Evolutionary conservation across 1,284 basidiomycete genomes (phyloP), one percentile per base, ranked within the genome.

Genomic region (Pseudozyma thailandica): DNA sequence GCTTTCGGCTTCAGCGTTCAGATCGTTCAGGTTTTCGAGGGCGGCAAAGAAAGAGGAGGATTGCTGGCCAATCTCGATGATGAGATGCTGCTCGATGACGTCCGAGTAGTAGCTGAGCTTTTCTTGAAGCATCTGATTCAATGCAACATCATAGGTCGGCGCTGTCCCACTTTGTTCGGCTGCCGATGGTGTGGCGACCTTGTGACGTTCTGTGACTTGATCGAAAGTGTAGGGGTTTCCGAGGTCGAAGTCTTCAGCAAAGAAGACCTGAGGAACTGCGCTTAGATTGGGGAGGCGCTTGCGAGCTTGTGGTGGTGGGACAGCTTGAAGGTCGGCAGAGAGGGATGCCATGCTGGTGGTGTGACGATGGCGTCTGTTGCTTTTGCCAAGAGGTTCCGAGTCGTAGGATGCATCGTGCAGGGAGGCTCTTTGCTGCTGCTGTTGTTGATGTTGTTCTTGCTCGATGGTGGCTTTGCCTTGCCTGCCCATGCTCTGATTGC

Each of bases 1-100:
- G 27, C 90, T 88, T 31, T 90, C 87, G 0, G 93, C 94, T 81
- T 97, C 93, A 6, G 91, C 89, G 77, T 93, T 92, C 6, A 98
- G 88, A 69, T 93, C 91, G 79, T 97, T 92, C 12, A 98, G 86
- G 82, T 98, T 98, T 9, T 92, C 89, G 21, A 99, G 88, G 1
- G 95, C 96, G 1, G 94, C 91, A 80, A 98, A 99, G 87, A 99
- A 98, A 3, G 93, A 93, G 0, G 92, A 89, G 0, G 93, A 93
- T 5, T 94, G 90, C 10, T 91, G 85, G 7, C 92, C 91, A 54
- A 99, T 96, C 84, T 98, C 95, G 73, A 90, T 89, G 15, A 96
- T 89, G 52, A 99, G 90, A 81, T 98, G 94, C 70, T 94, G 90
- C 80, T 99, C 95, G 64, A 98, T 89, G 2, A 92, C 91, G 82